Conservation (phyloP, 192 early-diverging fungal genomes). For the Helicostylum pulchrum region DNA sequence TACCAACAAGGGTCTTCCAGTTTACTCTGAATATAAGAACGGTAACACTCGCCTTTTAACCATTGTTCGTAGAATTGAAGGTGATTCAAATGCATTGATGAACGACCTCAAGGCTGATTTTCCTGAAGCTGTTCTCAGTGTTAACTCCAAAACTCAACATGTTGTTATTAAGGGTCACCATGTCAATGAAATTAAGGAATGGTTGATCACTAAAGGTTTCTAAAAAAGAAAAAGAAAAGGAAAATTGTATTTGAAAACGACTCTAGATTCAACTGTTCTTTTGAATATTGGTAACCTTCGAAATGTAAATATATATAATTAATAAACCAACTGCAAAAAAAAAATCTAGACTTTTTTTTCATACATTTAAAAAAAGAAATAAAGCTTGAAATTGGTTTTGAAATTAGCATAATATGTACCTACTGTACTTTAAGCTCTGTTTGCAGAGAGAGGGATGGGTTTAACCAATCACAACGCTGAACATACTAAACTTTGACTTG, state of each 20-base stretch:
- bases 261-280: no score
- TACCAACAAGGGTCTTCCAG: conserved; percentile 57
- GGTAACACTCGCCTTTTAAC: conserved; percentile 61
- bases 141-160: conserved; percentile 47
- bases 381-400: no score
- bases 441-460: no score
- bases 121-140: conserved; percentile 20
- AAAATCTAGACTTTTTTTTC: no score
- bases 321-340: no score
- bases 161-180: conserved; percentile 56
- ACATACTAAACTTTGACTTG: no score
- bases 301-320: no score
- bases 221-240: conserved; percentile 24
- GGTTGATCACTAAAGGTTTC: conserved; percentile 56
- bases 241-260: neutral
- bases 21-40: conserved; percentile 69
- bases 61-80: conserved; percentile 67
- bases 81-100: conserved; percentile 52
- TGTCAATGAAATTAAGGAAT: conserved; percentile 45
- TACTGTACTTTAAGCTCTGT: no score
- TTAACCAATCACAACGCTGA: no score
- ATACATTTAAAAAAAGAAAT: no score
- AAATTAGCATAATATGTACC: no score
- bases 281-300: no score
- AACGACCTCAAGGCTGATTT: conserved; percentile 30